A percentile compares a stretch with the other conserved stretches of the same genome.
Evolutionary conservation across 1,284 basidiomycete genomes (phyloP).

Genomic region (Macrocybe sp.): DNA sequence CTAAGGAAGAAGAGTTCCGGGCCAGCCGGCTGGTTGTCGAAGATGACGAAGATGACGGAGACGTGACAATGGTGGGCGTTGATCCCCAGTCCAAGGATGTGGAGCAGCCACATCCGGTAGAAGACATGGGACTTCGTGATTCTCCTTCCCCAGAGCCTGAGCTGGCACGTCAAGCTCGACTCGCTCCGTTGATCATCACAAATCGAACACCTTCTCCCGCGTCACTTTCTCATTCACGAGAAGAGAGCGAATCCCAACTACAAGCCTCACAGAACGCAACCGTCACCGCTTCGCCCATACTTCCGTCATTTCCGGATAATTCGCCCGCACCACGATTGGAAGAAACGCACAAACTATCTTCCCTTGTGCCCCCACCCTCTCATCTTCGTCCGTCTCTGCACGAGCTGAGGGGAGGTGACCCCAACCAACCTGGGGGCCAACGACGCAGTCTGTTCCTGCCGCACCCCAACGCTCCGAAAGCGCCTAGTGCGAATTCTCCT

Average conservation of each 20-base stretch:
- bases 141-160: conserved; percentile 18
- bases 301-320: background rate
- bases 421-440: conserved; percentile 22
- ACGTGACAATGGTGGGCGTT: background rate
- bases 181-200: conserved; percentile 17
- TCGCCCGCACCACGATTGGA: conserved; percentile 8
- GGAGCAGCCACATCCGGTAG: background rate
- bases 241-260: background rate
- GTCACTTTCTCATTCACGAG: background rate
- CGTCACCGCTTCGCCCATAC: conserved; percentile 4
- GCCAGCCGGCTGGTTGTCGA: conserved; percentile 10
- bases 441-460: conserved; percentile 59
- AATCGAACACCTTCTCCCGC: conserved; percentile 20
- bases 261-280: background rate
- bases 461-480: conserved; percentile 68
- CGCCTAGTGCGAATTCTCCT: conserved; percentile 32
- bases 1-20: background rate
- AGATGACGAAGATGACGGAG: conserved; percentile 11
- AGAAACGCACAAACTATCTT: too few relatives aligned
- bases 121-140: conserved; percentile 1
- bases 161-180: conserved; percentile 3
- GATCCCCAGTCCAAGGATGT: too few relatives aligned
- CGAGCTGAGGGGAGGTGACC: conserved; percentile 26
- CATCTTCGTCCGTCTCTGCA: conserved; percentile 26
- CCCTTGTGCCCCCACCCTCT: conserved; percentile 2